These are phyloP conservation scores for Williopsis jadinii DNA, from an alignment of 1,139 yeast genomes.

Conservation along the genomic window DNA sequence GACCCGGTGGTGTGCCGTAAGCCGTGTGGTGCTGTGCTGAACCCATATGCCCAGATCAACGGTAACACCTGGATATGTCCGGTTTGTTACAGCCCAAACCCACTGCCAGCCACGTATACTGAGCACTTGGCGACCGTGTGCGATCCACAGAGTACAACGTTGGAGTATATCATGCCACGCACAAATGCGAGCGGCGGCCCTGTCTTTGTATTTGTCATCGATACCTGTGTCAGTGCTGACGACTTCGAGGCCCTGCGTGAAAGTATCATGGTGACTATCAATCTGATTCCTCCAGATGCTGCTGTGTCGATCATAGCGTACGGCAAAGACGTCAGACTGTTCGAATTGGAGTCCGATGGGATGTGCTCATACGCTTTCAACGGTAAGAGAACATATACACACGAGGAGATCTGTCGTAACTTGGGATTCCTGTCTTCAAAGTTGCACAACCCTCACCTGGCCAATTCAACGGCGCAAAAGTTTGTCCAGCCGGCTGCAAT, in stretches of 20 bases:
- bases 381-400: slow-evolving; percentile 49
- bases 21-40: slow-evolving; percentile 49
- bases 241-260: slow-evolving; percentile 51
- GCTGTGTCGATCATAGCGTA: slow-evolving; percentile 51
- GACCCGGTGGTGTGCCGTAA: slow-evolving; percentile 46
- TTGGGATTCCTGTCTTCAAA: slow-evolving; percentile 46
- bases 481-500: slow-evolving; percentile 24
- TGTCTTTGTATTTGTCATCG: slow-evolving; percentile 59
- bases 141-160: slow-evolving; percentile 40
- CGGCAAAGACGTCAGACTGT: slow-evolving; percentile 61
- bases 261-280: slow-evolving; percentile 43
- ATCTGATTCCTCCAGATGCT: slow-evolving; percentile 54
- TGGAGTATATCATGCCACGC: slow-evolving; percentile 54
- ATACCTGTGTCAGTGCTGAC: slow-evolving; percentile 48
- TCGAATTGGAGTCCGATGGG: slow-evolving; percentile 40
- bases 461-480: slow-evolving; percentile 12
- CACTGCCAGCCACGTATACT: slow-evolving; percentile 34
- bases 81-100: slow-evolving; percentile 50
- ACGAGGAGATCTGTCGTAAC: slow-evolving; percentile 43
- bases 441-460: slow-evolving; percentile 16
- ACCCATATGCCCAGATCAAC: slow-evolving; percentile 44
- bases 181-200: slow-evolving; percentile 28
- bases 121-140: slow-evolving; percentile 8
- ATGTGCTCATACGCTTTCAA: slow-evolving; percentile 40
- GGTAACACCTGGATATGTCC: slow-evolving; percentile 55